Percentiles rank a stretch among this genome's conserved stretches.
Evolutionary conservation across 305 asterid species (phyloP).

Genomic region (Fraxinus baroniana): DNA sequence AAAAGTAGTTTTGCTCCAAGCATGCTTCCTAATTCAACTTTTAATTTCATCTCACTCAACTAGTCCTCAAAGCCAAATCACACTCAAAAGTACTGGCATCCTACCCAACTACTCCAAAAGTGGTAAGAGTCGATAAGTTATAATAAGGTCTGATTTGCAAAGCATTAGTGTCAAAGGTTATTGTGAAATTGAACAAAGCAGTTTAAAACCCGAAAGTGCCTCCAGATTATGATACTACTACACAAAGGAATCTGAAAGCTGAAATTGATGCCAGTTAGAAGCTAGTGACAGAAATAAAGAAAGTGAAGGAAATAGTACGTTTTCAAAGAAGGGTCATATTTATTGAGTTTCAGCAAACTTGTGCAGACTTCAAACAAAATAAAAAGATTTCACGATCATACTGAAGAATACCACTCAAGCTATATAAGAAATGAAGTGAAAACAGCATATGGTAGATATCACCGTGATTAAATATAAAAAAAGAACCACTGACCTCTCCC

Average conservation of each 20-base stretch:
- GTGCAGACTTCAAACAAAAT: neutral
- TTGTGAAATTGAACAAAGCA: neutral
- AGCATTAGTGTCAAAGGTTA: neutral
- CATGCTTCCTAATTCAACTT: neutral
- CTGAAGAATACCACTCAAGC: neutral
- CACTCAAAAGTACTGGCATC: neutral
- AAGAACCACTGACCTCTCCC: slow-evolving; percentile 84
- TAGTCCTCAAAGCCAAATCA: neutral
- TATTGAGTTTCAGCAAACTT: neutral
- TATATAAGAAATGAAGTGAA: neutral
- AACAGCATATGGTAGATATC: neutral
- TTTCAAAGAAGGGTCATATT: neutral
- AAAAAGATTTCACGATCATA: neutral
- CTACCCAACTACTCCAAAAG: neutral
- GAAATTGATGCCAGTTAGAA: neutral
- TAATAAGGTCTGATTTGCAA: neutral
- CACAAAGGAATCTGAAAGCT: neutral
- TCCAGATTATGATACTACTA: neutral
- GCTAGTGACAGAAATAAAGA: neutral
- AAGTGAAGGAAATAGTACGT: neutral
- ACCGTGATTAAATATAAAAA: slow-evolving; percentile 16
- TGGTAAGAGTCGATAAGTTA: neutral
- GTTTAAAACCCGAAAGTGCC: neutral
- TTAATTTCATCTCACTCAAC: neutral
- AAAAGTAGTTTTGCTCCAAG: neutral